Evolutionary conservation across 352 stramenopile genomes (phyloP), one percentile per base, ranked within the genome.

Genomic region (Phytophthora hibernalis): DNA sequence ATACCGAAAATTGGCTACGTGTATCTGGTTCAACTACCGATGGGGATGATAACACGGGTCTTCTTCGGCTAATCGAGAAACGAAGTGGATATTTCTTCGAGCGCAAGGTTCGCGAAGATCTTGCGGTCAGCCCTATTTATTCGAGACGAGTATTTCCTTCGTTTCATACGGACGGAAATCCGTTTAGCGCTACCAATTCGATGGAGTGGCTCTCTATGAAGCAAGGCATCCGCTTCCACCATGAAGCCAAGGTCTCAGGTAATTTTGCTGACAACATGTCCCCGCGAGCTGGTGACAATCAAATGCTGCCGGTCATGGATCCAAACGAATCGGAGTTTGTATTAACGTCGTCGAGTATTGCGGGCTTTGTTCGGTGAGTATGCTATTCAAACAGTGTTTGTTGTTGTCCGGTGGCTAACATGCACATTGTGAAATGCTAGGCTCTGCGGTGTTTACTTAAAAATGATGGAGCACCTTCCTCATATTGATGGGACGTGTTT

Each of bases 391-490:
- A 6, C 20, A 22, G 42, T 31, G 42, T 42, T 47, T 11, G 7
- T 16, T n/a, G 5, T 26, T 54, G 30, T 26, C 1, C 6, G 35
- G 12, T 35, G 20, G 40, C 55, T 68, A 28, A 65, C 55, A 0
- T 24, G 38, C 9, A 35, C 22, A 42, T 43, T 60, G 8, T 58
- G 50, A 7, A 18, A 24, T 52, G 21, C 52, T 61, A 94, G 87
- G 0, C 77, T 96, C 28, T 93, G 83, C 28, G 88, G 88, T 33
- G 76, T 93, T 10, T 94, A 96, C 49, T 53, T 96, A 44, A 96
- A 96, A 74, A 92, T 95, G 76, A 95, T 96, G 86, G 74, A 94
- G 54, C 74, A 94, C 26, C 54, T 96, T 43, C 86, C 86, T 12
- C 76, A 90, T 30, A 80, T 92, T 24, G 66, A 13, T 93, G 82